Evolutionary conservation across 169 alveolate genomes (phyloP).

Genomic region (Cryptosporidium ubiquitum): DNA sequence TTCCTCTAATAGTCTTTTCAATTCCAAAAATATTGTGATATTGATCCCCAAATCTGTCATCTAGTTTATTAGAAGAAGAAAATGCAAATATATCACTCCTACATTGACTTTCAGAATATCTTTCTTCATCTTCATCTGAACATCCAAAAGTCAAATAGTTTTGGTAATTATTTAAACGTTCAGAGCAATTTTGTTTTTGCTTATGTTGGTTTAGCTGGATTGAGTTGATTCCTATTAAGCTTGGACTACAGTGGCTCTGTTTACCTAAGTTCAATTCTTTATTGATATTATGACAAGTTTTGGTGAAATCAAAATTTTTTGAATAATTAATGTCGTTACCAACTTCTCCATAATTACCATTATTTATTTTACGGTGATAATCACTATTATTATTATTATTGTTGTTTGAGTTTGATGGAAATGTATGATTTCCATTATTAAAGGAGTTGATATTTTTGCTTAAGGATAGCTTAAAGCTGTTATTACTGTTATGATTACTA

Average conservation of each 20-base stretch:
- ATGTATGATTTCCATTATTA: not conserved
- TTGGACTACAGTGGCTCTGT: not conserved
- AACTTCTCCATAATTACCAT: too few species aligned
- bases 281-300: not conserved
- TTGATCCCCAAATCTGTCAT: not conserved
- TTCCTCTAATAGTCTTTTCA: not conserved
- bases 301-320: too few species aligned
- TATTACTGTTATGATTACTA: too few species aligned
- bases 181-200: not conserved
- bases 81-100: not conserved
- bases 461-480: not conserved
- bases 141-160: not conserved
- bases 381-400: not conserved
- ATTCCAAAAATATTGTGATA: too few species aligned
- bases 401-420: not conserved
- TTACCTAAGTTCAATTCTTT: not conserved
- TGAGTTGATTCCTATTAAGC: not conserved
- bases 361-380: not conserved
- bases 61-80: too few species aligned
- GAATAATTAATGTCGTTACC: not conserved
- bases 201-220: not conserved
- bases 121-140: not conserved
- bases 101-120: not conserved
- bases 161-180: not conserved
- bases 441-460: too few species aligned